A percentile compares a stretch with the other conserved stretches of the same genome.
phyloP scores from a whole-genome alignment of 768 basidiomycete genomes.

The Saitozyma podzolica region DNA sequence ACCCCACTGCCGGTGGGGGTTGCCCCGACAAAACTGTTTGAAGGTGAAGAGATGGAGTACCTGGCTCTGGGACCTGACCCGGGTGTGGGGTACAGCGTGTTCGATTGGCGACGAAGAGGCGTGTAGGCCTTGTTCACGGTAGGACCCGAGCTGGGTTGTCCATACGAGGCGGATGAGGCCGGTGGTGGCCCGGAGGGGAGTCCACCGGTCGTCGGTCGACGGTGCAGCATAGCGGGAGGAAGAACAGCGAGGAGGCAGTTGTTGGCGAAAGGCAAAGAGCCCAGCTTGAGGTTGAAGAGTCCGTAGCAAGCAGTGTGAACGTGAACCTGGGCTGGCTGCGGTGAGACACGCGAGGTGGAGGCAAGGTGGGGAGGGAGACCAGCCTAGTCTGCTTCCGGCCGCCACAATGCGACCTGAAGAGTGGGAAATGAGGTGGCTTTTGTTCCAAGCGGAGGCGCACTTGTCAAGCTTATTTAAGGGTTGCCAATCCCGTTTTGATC shows the following conservation, averaged over 20 bases:
- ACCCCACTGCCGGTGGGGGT: not conserved
- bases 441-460: too few species aligned
- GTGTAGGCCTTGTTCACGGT: slow-evolving; percentile 36
- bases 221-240: slow-evolving; percentile 17
- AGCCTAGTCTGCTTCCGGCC: too few species aligned
- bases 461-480: too few species aligned
- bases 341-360: too few species aligned
- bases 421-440: too few species aligned
- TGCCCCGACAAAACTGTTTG: not conserved
- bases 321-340: too few species aligned
- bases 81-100: slow-evolving; percentile 27
- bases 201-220: slow-evolving; percentile 11
- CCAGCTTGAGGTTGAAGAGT: not conserved
- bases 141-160: not conserved
- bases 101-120: slow-evolving; percentile 34
- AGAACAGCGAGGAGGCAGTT: not conserved
- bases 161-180: too few species aligned
- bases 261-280: not conserved
- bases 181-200: too few species aligned
- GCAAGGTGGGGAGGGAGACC: too few species aligned
- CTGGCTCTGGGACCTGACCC: slow-evolving; percentile 17
- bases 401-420: too few species aligned
- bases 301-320: too few species aligned
- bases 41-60: slow-evolving; percentile 32
- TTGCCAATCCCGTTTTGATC: too few species aligned